Base-by-base conservation (phyloP, 257 asterid species). In the Solanum paucissectum region DNA sequence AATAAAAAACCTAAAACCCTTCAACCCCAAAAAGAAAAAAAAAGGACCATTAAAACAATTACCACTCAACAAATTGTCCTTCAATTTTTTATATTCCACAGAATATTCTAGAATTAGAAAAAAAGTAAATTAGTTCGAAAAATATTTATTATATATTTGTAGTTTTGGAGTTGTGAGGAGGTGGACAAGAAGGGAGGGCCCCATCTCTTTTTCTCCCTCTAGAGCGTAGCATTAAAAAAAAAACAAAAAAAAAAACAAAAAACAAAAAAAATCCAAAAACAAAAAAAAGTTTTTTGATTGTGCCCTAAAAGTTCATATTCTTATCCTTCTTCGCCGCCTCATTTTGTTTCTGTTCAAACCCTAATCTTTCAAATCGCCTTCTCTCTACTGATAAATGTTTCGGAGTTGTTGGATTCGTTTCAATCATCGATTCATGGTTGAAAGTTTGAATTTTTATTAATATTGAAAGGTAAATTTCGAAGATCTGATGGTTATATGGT, bases 311-410 rank as follows among this genome's bases (percentile, higher is more conserved):
- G 85, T 38, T 72, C 87, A 82, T 60, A 62, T 86, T 62, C 55
- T 86, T 64, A 83, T 88, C 88, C 40, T 58, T 49, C 68, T 64
- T 74, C 37, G 92, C 92, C 92, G 89, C 89, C 81, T 44, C 71
- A 72, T 82, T 46, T 88, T 58, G 76, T 29, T 55, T 64, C 69
- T 83, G 38, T 64, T 44, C 86, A 75, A 84, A 75, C 69, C 46
- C 46, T 66, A 85, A 37, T 83, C 29, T 29, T 81, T n/a, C 84
- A 66, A 12, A 42, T 62, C 68, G 40, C 27, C 36, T 29, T 81
- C 21, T 79, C 72, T 37, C 27, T 27, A 27, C 32, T 55, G 46
- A 40, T 10, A 16, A 4, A 72, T 60, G n/a, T 44, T 36, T 73
- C 46, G 82, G 82, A 21, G 32, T 10, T 73, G 29, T 73, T 12